phyloP scores from a whole-genome alignment of 192 early-diverging fungal species.

The Haplosporangium gracile region DNA sequence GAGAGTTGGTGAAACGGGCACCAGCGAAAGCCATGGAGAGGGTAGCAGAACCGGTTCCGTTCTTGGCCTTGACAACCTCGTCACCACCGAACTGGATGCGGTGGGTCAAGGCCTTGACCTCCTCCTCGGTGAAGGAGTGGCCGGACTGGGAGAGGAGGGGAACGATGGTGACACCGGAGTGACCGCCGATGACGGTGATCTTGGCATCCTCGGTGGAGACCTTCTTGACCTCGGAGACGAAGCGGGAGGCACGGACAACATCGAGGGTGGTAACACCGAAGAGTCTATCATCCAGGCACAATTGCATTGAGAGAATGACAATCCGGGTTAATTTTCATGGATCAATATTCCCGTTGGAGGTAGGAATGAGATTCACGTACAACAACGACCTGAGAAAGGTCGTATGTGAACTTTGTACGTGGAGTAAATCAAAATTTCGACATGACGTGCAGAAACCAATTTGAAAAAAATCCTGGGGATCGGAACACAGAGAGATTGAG shows the following conservation, averaged over 20 bases:
- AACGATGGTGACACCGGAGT: conserved; percentile 96
- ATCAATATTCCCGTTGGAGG: neutral
- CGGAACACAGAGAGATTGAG: neutral
- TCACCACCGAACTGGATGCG: conserved; percentile 99
- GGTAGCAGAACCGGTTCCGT: conserved; percentile 91
- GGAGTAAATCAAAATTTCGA: neutral
- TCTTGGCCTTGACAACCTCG: conserved; percentile 99
- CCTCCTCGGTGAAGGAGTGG: conserved; percentile 80
- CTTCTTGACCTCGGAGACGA: conserved; percentile 84
- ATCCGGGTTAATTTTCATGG: neutral
- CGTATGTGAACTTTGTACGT: neutral
- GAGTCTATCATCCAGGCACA: conserved; percentile 59
- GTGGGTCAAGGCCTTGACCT: conserved; percentile 89
- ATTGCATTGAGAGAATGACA: neutral
- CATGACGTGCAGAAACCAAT: neutral
- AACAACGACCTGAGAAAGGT: neutral
- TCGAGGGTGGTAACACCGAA: conserved; percentile 98
- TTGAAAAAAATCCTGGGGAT: conserved; percentile 8
- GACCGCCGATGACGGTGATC: conserved; percentile 92
- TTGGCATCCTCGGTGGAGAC: conserved; percentile 77
- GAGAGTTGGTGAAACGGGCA: conserved; percentile 88
- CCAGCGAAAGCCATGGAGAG: conserved; percentile 91
- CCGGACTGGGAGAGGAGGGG: conserved; percentile 87
- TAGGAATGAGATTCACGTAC: neutral
- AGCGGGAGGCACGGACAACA: conserved; percentile 93